Evolutionary conservation across 140 eudicot genomes (phyloP), one percentile per base, ranked within the genome.

Genomic region (Cichorium intybus): DNA sequence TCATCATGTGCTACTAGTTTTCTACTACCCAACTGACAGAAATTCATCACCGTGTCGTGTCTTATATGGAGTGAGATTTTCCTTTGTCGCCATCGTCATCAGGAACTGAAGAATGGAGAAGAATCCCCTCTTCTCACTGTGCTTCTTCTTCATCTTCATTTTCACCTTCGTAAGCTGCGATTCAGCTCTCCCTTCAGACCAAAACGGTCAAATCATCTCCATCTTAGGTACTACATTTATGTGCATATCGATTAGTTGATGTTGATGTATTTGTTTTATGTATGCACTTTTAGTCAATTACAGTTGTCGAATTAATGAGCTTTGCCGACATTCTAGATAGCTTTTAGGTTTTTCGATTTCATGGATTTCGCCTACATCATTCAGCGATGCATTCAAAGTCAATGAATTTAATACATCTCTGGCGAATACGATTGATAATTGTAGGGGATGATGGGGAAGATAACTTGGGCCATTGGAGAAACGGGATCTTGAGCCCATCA

Each of bases 381-480:
- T 48, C 33, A 47, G 58, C 22, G 34, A 49, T 18, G n/a, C 28
- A 28, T 34, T 66, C 16, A 48, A 49, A 46, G 60, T 48, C 49
- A 1, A 28, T 23, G 17, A 14, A 7, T 31, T 12, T 46, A n/a
- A n/a, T 18, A 48, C 24, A 26, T 64, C 43, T 72, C 64, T 9
- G 59, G 20, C 17, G 24, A 50, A 27, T 37, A 26, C 45, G 64
- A 16, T 62, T 27, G 56, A 37, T 72, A 16, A 63, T 54, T 68
- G 69, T 66, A 93, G 99, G 90, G 46, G 85, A 85, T 56, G 81
- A 78, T 60, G 99, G 90, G 45, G 85, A 83, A 56, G 84, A 78
- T 60, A 69, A 68, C 74, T 77, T 81, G 81, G 88, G 84, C 18
- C 78, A 80, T 60, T 84, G 84, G 87, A 80, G 76, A 29, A 75